Percentiles rank a stretch among this genome's conserved stretches.
Conservation (phyloP, 208 protist species). For the Trypanosoma congolense region DNA sequence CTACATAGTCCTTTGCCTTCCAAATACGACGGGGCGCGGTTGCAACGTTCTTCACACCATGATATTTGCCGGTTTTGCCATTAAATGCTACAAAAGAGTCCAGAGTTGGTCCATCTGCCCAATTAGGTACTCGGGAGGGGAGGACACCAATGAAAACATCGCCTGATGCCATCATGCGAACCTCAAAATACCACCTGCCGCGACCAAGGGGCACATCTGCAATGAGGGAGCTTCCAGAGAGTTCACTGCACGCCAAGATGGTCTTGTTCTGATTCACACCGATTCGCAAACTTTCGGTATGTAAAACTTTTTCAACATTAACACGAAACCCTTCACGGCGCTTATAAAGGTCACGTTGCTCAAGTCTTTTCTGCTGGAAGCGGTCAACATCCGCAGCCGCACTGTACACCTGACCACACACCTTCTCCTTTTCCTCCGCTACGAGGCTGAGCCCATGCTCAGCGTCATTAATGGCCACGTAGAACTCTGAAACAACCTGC, state of each 20-base stretch:
- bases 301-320: slow-evolving; percentile 47
- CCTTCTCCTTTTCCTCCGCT: slow-evolving; percentile 9
- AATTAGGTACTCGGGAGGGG: slow-evolving; percentile 23
- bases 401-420: slow-evolving; percentile 11
- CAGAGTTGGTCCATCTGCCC: slow-evolving; percentile 6
- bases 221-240: slow-evolving; percentile 41
- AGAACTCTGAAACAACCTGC: slow-evolving; percentile 66
- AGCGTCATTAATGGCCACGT: slow-evolving; percentile 57
- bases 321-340: slow-evolving; percentile 57
- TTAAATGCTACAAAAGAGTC: slow-evolving; percentile 63
- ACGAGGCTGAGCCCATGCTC: slow-evolving; percentile 39
- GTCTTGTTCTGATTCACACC: slow-evolving; percentile 69
- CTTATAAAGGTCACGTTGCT: slow-evolving; percentile 66
- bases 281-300: slow-evolving; percentile 56
- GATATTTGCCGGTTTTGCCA: slow-evolving; percentile 49
- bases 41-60: slow-evolving; percentile 19
- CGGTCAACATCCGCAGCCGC: slow-evolving; percentile 21
- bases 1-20: slow-evolving; percentile 71
- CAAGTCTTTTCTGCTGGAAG: slow-evolving; percentile 54
- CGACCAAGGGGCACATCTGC: slow-evolving; percentile 47
- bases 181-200: slow-evolving; percentile 89
- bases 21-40: slow-evolving; percentile 31
- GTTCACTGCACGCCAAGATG: slow-evolving; percentile 52
- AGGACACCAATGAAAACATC: slow-evolving; percentile 76
- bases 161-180: slow-evolving; percentile 54